A percentile compares a stretch with the other conserved stretches of the same genome.
phyloP scores from a whole-genome alignment of 441 rosid genomes.

The Eruca vesicaria region DNA sequence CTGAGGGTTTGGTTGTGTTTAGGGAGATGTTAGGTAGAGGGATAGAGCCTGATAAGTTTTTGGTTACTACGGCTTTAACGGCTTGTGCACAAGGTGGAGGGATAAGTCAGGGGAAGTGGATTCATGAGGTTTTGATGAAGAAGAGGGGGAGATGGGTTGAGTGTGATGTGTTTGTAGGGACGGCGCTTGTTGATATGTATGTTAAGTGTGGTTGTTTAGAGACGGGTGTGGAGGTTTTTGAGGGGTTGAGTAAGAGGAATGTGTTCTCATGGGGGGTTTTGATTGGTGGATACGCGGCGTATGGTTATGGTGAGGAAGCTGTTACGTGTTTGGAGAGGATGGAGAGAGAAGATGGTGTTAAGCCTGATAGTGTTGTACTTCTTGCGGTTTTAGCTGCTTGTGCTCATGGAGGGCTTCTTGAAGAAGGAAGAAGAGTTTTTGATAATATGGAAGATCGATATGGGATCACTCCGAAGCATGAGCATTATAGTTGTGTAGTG shows the following conservation, averaged over 20 bases:
- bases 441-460: conserved; percentile 44
- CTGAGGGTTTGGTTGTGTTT: conserved; percentile 41
- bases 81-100: conserved; percentile 58
- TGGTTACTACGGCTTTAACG: conserved; percentile 47
- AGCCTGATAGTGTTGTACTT: conserved; percentile 54
- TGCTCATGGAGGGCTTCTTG: conserved; percentile 55
- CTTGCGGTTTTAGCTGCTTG: conserved; percentile 55
- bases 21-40: conserved; percentile 47
- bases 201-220: conserved; percentile 58
- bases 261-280: conserved; percentile 61
- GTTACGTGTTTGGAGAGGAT: conserved; percentile 44
- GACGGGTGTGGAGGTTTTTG: conserved; percentile 46
- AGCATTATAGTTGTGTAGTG: conserved; percentile 55
- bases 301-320: conserved; percentile 47
- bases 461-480: conserved; percentile 48
- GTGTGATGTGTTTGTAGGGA: conserved; percentile 46
- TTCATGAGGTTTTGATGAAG: conserved; percentile 46
- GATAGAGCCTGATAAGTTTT: conserved; percentile 51
- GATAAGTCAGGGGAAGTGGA: conserved; percentile 53
- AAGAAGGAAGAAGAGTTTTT: conserved; percentile 44
- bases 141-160: conserved; percentile 28
- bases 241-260: conserved; percentile 45
- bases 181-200: conserved; percentile 62
- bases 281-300: conserved; percentile 48
- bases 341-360: conserved; percentile 41